Evolutionary conservation across 495 filamentous ascomycete genomes (phyloP), one percentile per base, ranked within the genome.

Genomic region (Chaetomium tenue): DNA sequence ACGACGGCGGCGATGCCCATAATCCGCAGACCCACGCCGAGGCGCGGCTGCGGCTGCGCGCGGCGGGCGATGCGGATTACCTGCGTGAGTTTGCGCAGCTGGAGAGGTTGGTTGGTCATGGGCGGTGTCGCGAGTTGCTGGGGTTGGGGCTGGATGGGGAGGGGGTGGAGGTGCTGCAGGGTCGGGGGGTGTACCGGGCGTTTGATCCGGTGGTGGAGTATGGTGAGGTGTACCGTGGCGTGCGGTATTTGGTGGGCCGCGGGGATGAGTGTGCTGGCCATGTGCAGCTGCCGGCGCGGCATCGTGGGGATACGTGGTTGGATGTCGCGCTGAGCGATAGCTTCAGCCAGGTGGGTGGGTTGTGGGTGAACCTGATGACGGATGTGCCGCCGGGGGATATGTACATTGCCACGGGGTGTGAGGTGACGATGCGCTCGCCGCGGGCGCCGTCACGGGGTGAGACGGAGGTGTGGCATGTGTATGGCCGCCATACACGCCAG

Each of bases 291-390:
- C 13, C 40, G 5, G 18, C 16, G 40, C 1, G 16, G 2, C 40
- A 44, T 18, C 0, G 13, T 5, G 40, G 40, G 1, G 40, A 44
- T 16, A 44, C 40, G 2, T 44, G 40, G 40, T 6, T 44, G 2
- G 40, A 44, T 6, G 40, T 44, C 5, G 3, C 40, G 2, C 50
- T 53, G 2, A 28, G 23, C 25, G 61, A 63, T 28, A 12, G 52
- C 13, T 85, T 86, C 64, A 73, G 77, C 62, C 84, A 86, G 63
- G 77, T 84, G 1, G 83, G 67, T 23, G 81, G 82, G 0, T 76
- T 86, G 26, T 84, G 71, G 69, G 78, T 84, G 23, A 53, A 84
- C 61, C 79, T 75, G 56, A 82, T 86, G 82, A 82, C 80, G 0
- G 75, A 82, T 26, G 52, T 67, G 22, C 15, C 69, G 0, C 56